Base-by-base conservation (phyloP, 805 yeast species). In the Zygosaccharomyces kombuchaensis region DNA sequence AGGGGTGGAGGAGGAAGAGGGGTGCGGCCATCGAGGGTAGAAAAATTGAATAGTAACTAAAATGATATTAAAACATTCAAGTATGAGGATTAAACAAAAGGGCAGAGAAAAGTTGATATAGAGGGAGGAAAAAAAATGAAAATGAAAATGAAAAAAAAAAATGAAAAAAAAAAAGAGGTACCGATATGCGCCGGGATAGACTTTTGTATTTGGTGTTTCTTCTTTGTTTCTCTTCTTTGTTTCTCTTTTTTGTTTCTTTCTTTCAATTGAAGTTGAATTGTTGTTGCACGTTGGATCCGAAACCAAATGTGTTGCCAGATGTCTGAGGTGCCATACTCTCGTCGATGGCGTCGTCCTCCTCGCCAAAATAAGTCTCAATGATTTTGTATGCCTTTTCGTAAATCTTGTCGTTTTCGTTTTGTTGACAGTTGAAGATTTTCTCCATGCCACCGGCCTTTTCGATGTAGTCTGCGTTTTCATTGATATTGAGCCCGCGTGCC, bases 401-500 rank as follows among this genome's bases (percentile, higher is more conserved):
- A 62, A 93, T 87, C 63, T 84, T 87, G 65, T 91, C 95, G 69
- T 91, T 93, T 62, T 82, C 87, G 70, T 87, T 89, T 65, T 77
- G 80, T 75, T 93, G 99, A 66, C 96, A 86, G 51, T 87, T 88
- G 68, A 85, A 84, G 59, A 93, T 91, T 73, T 87, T 90, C 68
- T 93, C 98, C 81, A 89, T 84, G 52, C 99, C 99, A 59, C 97
- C 98, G 36, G 97, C 97, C 67, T 91, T 97, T 72, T 93, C 99
- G 63, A 93, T 86, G 71, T 71, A 88, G 52, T 89, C 77, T 22
- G 98, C 96, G 64, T 90, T 84, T 66, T 86, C 87, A 70, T 93
- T 93, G 59, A 81, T 76, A 40, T 75, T 68, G 13, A 82, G 66
- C 46, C 84, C 86, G 48, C 78, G 75, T 45, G 82, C 75, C 62